Evolutionary conservation across 305 asterid species (phyloP).

Genomic region (Fraxinus baroniana): DNA sequence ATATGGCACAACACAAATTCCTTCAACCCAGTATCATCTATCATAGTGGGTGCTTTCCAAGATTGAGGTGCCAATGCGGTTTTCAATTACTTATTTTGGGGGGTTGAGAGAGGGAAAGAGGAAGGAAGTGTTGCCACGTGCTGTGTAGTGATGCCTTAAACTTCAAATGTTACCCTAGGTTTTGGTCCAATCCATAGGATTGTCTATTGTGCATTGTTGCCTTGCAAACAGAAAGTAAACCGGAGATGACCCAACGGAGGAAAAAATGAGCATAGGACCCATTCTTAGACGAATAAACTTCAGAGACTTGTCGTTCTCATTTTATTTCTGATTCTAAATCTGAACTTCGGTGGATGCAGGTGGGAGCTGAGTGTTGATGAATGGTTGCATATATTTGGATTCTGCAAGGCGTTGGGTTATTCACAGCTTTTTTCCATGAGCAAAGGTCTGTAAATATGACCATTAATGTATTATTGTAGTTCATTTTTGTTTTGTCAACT

Average conservation of each 20-base stretch:
- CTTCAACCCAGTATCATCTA: neutral
- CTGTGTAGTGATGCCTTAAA: neutral
- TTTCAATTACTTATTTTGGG: neutral
- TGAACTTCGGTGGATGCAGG: slow-evolving; percentile 59
- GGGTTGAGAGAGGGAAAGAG: neutral
- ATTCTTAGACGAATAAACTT: neutral
- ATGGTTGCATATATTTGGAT: slow-evolving; percentile 19
- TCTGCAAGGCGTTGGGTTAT: slow-evolving; percentile 24
- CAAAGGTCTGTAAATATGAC: slow-evolving; percentile 39
- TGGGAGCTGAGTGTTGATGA: slow-evolving; percentile 43
- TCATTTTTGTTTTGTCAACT: neutral
- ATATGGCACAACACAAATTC: neutral
- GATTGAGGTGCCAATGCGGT: neutral
- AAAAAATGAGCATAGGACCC: neutral
- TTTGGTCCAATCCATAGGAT: neutral
- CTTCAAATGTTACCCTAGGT: neutral
- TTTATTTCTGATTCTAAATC: slow-evolving; percentile 25
- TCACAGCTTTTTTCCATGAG: slow-evolving; percentile 37
- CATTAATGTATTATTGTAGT: neutral
- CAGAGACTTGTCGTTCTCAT: neutral
- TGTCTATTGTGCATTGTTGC: neutral
- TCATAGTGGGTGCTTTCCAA: neutral
- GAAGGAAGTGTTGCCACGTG: neutral
- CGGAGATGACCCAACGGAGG: neutral
- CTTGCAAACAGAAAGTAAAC: neutral